phyloP scores from a whole-genome alignment of 805 yeast genomes.

The Sugiyamaella marilandica region DNA sequence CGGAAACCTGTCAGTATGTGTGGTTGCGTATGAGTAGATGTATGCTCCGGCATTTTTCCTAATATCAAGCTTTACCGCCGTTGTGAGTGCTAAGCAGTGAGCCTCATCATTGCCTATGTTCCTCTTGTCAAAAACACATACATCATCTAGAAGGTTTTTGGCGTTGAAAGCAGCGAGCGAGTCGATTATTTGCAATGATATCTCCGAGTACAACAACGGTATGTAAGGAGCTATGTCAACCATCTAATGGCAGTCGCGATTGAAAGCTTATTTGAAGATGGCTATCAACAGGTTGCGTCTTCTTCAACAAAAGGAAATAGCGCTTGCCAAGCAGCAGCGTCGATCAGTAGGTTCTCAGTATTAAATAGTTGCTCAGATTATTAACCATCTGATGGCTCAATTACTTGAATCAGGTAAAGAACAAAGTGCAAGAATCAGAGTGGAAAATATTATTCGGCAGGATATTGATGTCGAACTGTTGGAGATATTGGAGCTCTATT shows the following conservation, averaged over 20 bases:
- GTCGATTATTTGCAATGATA: not conserved
- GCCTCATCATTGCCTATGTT: too few relatives aligned
- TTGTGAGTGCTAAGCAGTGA: too few relatives aligned
- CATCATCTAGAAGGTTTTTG: too few relatives aligned
- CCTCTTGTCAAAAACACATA: too few relatives aligned
- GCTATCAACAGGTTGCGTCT: constrained; percentile 65
- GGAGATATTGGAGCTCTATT: constrained; percentile 74
- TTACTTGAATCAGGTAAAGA: constrained; percentile 66
- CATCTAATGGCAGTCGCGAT: constrained; percentile 16
- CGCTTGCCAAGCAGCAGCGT: constrained; percentile 69
- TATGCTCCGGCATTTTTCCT: too few relatives aligned
- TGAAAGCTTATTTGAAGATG: constrained; percentile 47
- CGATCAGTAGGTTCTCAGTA: constrained; percentile 39
- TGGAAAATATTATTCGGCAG: constrained; percentile 77
- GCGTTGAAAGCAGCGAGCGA: too few relatives aligned
- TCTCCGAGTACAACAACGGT: too few relatives aligned
- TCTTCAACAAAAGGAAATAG: constrained; percentile 68
- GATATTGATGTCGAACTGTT: constrained; percentile 75
- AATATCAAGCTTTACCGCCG: too few relatives aligned
- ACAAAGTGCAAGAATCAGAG: constrained; percentile 75
- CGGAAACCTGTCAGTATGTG: too few relatives aligned
- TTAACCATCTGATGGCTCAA: constrained; percentile 50
- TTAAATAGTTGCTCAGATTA: not conserved
- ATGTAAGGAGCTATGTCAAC: not conserved
- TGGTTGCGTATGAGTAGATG: too few relatives aligned